These are phyloP conservation scores for Chlamydomonas reinhardtii DNA, from an alignment of 163 green algal genomes.

Conservation along the genomic window DNA sequence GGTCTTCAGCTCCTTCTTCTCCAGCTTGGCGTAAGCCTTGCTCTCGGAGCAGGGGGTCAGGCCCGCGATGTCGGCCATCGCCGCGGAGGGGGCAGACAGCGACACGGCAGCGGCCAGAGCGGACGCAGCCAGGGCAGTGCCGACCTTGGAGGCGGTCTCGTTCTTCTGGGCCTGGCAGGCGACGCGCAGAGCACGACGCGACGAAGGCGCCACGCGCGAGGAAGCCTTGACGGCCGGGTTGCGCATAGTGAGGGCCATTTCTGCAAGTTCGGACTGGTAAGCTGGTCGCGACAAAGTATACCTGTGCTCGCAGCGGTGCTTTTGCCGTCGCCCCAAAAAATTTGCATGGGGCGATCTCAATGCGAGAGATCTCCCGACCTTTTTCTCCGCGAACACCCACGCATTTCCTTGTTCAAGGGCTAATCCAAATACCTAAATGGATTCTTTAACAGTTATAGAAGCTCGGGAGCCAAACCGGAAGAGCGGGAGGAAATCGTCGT, in stretches of 20 bases:
- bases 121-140: slow-evolving; percentile 81
- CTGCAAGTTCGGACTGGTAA: neutral
- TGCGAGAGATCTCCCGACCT: no score
- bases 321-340: no score
- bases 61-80: slow-evolving; percentile 93
- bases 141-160: slow-evolving; percentile 66
- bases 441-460: no score
- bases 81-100: slow-evolving; percentile 81
- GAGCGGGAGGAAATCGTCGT: no score
- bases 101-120: slow-evolving; percentile 81
- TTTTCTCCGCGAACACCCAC: no score
- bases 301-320: no score
- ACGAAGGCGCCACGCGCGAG: neutral
- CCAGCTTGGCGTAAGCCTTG: slow-evolving; percentile 94
- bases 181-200: slow-evolving; percentile 20
- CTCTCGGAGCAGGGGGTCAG: slow-evolving; percentile 96
- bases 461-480: no score
- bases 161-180: slow-evolving; percentile 47
- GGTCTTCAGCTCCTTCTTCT: slow-evolving; percentile 96
- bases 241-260: slow-evolving; percentile 4
- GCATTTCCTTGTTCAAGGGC: no score
- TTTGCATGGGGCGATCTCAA: no score
- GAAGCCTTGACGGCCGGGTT: neutral
- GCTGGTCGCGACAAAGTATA: no score
- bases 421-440: no score